phyloP scores from a whole-genome alignment of 225 moss, liverwort and hornwort species.

The Thuidium tamariscinum region DNA sequence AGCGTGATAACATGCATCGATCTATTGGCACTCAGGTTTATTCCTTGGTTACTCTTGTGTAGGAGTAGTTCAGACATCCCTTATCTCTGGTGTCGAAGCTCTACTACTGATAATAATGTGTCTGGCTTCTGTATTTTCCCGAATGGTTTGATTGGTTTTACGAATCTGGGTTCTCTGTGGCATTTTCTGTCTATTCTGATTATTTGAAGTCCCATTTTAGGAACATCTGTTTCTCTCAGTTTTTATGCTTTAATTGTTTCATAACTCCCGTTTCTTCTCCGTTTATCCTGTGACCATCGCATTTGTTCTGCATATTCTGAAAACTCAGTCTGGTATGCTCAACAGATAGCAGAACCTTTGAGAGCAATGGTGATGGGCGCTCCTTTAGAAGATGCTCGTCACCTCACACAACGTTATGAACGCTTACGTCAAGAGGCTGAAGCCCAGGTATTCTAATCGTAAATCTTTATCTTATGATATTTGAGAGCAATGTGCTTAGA shows the following conservation, averaged over 20 bases:
- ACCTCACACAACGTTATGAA: constrained; percentile 87
- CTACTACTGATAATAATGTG: background rate
- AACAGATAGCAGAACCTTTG: constrained; percentile 83
- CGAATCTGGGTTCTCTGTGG: background rate
- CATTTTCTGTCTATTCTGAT: background rate
- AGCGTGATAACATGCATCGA: constrained; percentile 80
- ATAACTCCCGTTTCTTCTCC: background rate
- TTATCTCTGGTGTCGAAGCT: background rate
- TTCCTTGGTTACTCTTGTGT: background rate
- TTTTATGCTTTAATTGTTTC: background rate
- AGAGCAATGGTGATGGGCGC: constrained; percentile 94
- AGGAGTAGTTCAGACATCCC: background rate
- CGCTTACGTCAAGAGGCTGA: constrained; percentile 97
- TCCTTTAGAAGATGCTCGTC: constrained; percentile 93
- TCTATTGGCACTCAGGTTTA: constrained; percentile 78
- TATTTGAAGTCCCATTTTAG: background rate
- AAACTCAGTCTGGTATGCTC: background rate
- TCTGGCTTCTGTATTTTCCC: background rate
- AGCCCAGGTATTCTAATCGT: constrained; percentile 47
- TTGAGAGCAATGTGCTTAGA: background rate
- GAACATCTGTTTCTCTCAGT: background rate
- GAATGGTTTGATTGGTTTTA: background rate
- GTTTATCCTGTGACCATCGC: background rate
- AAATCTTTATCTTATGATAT: background rate
- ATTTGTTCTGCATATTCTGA: background rate